Conservation (phyloP, 192 early-diverging fungal species). For the Spinellus fusiger region DNA sequence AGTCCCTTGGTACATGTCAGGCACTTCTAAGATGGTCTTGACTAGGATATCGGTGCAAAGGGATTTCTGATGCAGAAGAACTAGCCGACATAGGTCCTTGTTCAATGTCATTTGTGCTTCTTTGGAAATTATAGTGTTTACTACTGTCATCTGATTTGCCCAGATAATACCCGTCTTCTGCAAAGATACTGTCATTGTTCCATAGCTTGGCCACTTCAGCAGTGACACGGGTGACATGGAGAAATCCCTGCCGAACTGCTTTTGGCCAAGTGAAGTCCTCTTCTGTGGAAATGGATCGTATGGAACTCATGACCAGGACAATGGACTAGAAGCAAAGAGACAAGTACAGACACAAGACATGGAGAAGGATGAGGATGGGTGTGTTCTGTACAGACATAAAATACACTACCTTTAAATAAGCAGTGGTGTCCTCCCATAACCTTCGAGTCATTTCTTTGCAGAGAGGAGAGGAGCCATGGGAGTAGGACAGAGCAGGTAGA, state of each 20-base stretch:
- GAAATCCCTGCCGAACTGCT: constrained; percentile 26
- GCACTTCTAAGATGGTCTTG: too few species aligned
- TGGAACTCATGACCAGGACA: constrained; percentile 18
- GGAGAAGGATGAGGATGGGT: background rate
- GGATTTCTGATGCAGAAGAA: too few species aligned
- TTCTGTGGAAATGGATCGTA: constrained; percentile 26
- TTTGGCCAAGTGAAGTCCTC: constrained; percentile 28
- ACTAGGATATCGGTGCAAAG: too few species aligned
- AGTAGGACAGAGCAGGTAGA: too few species aligned
- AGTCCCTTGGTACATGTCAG: too few species aligned
- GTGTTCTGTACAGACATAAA: background rate
- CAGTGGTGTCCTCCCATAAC: constrained; percentile 27
- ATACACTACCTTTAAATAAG: constrained; percentile 25
- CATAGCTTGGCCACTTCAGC: constrained; percentile 27
- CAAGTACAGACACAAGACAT: background rate
- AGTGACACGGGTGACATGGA: constrained; percentile 26
- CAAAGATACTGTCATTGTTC: constrained; percentile 27
- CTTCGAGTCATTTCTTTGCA: constrained; percentile 10
- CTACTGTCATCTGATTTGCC: constrained; percentile 11
- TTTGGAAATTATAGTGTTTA: background rate
- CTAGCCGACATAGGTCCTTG: too few species aligned
- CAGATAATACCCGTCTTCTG: constrained; percentile 24
- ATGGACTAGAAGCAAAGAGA: constrained; percentile 12
- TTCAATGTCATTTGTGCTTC: too few species aligned
- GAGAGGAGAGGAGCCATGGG: too few species aligned